phyloP scores from a whole-genome alignment of 2,329 filamentous ascomycete species.

The Macrophomina tecta region DNA sequence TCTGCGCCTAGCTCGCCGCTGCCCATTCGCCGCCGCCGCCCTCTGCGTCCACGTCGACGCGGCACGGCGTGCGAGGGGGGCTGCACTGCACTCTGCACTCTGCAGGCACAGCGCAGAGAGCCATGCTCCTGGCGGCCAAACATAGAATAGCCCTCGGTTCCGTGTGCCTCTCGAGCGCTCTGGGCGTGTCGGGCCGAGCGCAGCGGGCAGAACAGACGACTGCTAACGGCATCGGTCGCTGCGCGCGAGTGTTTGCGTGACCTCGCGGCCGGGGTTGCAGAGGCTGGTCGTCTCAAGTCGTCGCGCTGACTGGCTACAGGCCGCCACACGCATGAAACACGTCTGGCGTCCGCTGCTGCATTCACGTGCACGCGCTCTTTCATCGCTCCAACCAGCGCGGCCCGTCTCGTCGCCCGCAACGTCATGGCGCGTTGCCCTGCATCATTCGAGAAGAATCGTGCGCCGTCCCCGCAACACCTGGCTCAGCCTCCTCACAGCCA shows the following conservation, averaged over 20 bases:
- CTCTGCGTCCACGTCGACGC: conserved; percentile 11
- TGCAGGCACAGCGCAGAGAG: conserved; percentile 16
- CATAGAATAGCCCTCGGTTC: conserved; percentile 9
- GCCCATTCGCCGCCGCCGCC: neutral
- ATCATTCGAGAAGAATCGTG: conserved; percentile 25
- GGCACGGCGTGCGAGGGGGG: neutral
- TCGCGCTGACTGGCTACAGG: conserved; percentile 9
- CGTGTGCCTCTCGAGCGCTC: conserved; percentile 13
- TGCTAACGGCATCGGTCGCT: conserved; percentile 1
- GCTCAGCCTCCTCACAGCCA: conserved; percentile 25
- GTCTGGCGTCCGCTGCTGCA: conserved; percentile 4
- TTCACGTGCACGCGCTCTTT: neutral
- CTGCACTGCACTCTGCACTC: neutral
- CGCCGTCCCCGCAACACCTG: conserved; percentile 23
- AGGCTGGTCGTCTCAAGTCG: conserved; percentile 5
- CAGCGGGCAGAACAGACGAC: neutral
- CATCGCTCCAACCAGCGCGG: conserved; percentile 12
- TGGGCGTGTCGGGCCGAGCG: conserved; percentile 1
- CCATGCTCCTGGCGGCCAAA: conserved; percentile 9
- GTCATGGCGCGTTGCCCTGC: conserved; percentile 23
- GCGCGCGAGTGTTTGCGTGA: conserved; percentile 18
- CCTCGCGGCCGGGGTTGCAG: conserved; percentile 1
- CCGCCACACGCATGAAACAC: conserved; percentile 9
- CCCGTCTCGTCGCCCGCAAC: conserved; percentile 9
- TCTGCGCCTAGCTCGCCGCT: conserved; percentile 1